Conservation (phyloP, 1,284 basidiomycete genomes). For the Anthracocystis setariae region DNA sequence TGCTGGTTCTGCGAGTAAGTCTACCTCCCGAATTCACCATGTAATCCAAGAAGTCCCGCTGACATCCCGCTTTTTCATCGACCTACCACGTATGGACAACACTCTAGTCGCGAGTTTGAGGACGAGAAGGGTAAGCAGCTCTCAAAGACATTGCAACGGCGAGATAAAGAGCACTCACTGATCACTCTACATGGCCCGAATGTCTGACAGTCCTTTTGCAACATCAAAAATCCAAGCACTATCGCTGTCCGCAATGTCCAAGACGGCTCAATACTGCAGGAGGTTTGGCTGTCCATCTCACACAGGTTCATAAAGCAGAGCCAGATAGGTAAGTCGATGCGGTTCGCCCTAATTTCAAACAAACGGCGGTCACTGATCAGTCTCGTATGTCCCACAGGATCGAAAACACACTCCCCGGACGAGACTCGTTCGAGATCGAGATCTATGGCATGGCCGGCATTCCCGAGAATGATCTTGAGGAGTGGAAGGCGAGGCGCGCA, state of each 20-base stretch:
- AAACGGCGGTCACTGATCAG: not conserved
- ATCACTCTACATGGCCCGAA: not conserved
- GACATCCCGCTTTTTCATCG: slow-evolving; percentile 1
- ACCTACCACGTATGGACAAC: slow-evolving; percentile 1
- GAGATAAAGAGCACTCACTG: not conserved
- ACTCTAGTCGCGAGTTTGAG: slow-evolving; percentile 64
- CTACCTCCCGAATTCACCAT: too few relatives aligned
- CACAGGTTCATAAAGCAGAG: slow-evolving; percentile 97
- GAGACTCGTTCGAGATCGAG: slow-evolving; percentile 97
- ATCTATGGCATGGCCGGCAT: slow-evolving; percentile 99
- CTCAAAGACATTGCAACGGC: not conserved
- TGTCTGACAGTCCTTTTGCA: slow-evolving; percentile 83
- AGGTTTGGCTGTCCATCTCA: slow-evolving; percentile 96
- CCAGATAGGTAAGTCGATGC: slow-evolving; percentile 86
- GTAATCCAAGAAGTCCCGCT: not conserved
- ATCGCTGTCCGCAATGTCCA: slow-evolving; percentile 96
- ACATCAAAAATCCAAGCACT: slow-evolving; percentile 99
- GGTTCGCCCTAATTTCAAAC: not conserved
- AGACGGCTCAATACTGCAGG: slow-evolving; percentile 95
- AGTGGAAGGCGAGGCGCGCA: slow-evolving; percentile 84
- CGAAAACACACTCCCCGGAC: slow-evolving; percentile 93
- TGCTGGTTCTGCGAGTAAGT: slow-evolving; percentile 99
- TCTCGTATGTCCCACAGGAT: slow-evolving; percentile 73
- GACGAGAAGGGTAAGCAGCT: slow-evolving; percentile 61
- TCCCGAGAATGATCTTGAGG: slow-evolving; percentile 89